A percentile compares a stretch with the other conserved stretches of the same genome.
These are phyloP conservation scores for Hymenoscyphus fraxineus DNA, from an alignment of 2,329 filamentous ascomycete species.

Conservation along the genomic window DNA sequence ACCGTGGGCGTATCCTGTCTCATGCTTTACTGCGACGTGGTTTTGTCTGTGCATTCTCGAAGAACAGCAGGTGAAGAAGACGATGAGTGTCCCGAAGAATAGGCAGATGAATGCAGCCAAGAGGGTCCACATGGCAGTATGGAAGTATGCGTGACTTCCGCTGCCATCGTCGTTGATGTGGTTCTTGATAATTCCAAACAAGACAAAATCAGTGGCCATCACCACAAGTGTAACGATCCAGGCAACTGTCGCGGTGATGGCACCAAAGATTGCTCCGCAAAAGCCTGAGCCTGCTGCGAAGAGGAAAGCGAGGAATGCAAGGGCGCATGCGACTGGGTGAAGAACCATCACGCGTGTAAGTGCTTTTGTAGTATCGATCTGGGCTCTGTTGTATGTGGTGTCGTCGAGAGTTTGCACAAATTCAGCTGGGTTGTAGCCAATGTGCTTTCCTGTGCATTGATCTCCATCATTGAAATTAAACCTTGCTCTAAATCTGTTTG, in stretches of 20 bases:
- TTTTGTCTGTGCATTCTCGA: slow-evolving; percentile 30
- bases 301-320: slow-evolving; percentile 57
- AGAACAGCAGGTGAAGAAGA: slow-evolving; percentile 60
- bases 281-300: slow-evolving; percentile 50
- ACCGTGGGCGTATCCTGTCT: slow-evolving; percentile 22
- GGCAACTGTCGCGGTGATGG: slow-evolving; percentile 46
- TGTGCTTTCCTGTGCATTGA: slow-evolving; percentile 47
- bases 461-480: slow-evolving; percentile 20
- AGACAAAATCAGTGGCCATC: slow-evolving; percentile 54
- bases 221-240: slow-evolving; percentile 47
- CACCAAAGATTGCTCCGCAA: slow-evolving; percentile 49
- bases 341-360: slow-evolving; percentile 59
- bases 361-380: slow-evolving; percentile 43
- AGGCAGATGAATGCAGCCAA: slow-evolving; percentile 53
- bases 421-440: slow-evolving; percentile 54
- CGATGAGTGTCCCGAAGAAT: slow-evolving; percentile 52
- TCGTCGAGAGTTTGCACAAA: slow-evolving; percentile 41
- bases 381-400: slow-evolving; percentile 40
- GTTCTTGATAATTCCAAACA: slow-evolving; percentile 51
- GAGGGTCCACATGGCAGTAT: slow-evolving; percentile 55
- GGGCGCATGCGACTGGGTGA: slow-evolving; percentile 55
- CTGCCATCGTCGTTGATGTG: slow-evolving; percentile 47
- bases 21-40: slow-evolving; percentile 10
- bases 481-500: neutral
- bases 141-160: slow-evolving; percentile 40